Base-by-base conservation (phyloP, 2,329 filamentous ascomycete species). In the Colletotrichum brevisporum region DNA sequence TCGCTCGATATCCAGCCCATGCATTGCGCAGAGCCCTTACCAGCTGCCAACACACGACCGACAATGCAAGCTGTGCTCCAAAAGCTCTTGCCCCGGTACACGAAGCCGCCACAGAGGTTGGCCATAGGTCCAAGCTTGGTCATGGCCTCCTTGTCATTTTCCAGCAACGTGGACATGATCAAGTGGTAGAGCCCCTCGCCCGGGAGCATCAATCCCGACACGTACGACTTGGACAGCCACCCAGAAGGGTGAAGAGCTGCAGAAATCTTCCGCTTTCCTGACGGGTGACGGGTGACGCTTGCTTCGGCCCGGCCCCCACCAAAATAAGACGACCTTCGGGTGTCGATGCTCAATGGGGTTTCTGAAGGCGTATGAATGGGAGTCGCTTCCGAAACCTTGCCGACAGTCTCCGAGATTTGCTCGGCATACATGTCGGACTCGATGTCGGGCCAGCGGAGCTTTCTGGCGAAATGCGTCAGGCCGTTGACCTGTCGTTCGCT, bases 1-100 rank as follows among this genome's bases (percentile, higher is more conserved):
- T 89, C 86, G 36, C 86, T 90, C 12, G 89, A 90, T 61, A 92
- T 83, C 90, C 90, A 91, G 59, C 90, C 90, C 88, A 92, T 89
- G 75, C 90, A 90, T 75, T 92, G 90, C 0, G 85, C 85, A 16
- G 89, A 86, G 3, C 89, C 89, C 61, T 85, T 85, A 8, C 88
- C 87, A 31, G 89, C 89, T 36, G 89, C 89, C 41, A 92, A 79
- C 3, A 92, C 89, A 31, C 89, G 86, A 4, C 90, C 90, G 10
- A 92, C 86, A 50, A 92, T 83, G 75, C 89, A 91, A 13, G 86
- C 84, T 1, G 88, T 91, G 77, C 89, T 92, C 90, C 90, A 92
- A 76, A 91, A 92, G 70, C 89, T 92, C 80, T 88, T 90, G 2
- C 85, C 85, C 5, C 78, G 79, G 74, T 91, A 91, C 3, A 91